A percentile compares a stretch with the other conserved stretches of the same genome.
Conservation (phyloP, 169 alveolate species). For the Eimeria necatrix region DNA sequence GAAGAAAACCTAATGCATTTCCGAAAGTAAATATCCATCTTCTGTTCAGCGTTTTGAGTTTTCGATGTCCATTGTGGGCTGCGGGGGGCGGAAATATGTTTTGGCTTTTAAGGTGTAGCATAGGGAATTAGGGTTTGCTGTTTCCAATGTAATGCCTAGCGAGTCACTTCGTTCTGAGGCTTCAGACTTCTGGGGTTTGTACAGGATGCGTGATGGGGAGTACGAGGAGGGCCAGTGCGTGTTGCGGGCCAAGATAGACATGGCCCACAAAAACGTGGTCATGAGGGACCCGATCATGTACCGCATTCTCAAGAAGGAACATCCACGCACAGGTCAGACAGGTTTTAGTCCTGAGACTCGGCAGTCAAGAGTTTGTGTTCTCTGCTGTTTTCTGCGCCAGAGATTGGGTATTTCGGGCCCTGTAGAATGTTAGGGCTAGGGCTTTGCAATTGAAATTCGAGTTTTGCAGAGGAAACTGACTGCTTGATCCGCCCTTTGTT, state of each 20-base stretch:
- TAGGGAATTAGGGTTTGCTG: not conserved
- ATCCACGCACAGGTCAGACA: conserved; percentile 97
- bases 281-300: conserved; percentile 98
- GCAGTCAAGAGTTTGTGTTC: not conserved
- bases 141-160: not conserved
- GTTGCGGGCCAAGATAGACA: conserved; percentile 98
- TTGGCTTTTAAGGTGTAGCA: not conserved
- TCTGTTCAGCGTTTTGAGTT: not conserved
- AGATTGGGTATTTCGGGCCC: not conserved
- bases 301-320: conserved; percentile 91
- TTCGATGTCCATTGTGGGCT: not conserved
- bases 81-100: too few relatives aligned
- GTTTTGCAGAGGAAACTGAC: too few relatives aligned
- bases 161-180: not conserved
- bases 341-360: not conserved
- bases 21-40: conserved; percentile 80
- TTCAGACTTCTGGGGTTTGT: not conserved
- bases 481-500: not conserved
- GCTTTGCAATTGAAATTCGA: too few relatives aligned
- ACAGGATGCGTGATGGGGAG: conserved; percentile 96
- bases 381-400: not conserved
- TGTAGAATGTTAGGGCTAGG: too few relatives aligned
- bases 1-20: conserved; percentile 98
- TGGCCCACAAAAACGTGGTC: conserved; percentile 97
- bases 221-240: conserved; percentile 97